phyloP scores from a whole-genome alignment of 1,284 basidiomycete species.

The Irpex sp. region DNA sequence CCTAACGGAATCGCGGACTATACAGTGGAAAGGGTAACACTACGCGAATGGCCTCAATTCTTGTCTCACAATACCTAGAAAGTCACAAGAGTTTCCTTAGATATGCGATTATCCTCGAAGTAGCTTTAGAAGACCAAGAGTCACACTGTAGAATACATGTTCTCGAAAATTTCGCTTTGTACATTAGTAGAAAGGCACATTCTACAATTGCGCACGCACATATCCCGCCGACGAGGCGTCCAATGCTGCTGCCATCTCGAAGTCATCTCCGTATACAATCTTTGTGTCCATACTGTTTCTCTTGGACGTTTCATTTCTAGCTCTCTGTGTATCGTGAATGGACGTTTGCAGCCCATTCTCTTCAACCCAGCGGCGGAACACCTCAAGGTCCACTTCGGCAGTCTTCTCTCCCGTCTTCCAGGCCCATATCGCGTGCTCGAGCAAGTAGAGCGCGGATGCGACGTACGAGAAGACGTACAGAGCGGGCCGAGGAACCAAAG shows the following conservation, averaged over 20 bases:
- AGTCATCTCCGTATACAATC: constrained; percentile 27
- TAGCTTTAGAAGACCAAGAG: no score
- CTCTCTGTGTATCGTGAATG: constrained; percentile 38
- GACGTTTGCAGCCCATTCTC: constrained; percentile 45
- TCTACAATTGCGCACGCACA: neutral
- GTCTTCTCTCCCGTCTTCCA: constrained; percentile 28
- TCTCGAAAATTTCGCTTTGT: neutral
- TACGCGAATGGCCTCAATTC: no score
- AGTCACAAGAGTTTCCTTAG: no score
- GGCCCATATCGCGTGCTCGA: constrained; percentile 68
- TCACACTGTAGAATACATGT: neutral
- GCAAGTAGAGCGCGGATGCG: constrained; percentile 48
- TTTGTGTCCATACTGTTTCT: constrained; percentile 33
- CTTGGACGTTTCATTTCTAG: constrained; percentile 24
- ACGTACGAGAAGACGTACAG: constrained; percentile 54
- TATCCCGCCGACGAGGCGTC: neutral
- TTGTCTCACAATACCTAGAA: no score
- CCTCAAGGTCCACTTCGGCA: constrained; percentile 42
- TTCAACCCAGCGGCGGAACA: constrained; percentile 55
- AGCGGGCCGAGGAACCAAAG: constrained; percentile 50
- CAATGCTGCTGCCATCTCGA: neutral
- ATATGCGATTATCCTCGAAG: no score
- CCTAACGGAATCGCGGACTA: no score
- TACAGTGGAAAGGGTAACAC: no score
- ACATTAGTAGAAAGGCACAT: neutral